phyloP scores from a whole-genome alignment of 2,329 filamentous ascomycete genomes.

The Botryosphaeria agaves region DNA sequence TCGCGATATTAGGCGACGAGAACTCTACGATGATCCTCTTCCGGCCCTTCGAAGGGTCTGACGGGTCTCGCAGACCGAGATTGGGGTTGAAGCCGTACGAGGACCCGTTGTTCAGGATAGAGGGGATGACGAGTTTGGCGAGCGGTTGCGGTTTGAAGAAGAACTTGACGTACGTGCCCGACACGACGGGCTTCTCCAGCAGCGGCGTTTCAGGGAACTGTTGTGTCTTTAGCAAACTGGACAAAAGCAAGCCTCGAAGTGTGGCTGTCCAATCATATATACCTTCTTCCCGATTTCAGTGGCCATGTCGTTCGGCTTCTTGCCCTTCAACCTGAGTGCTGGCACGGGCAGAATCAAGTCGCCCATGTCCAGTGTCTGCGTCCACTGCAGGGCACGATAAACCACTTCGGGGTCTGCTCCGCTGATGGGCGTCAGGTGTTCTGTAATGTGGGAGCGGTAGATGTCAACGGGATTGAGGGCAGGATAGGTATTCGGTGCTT shows the following conservation, averaged over 20 bases:
- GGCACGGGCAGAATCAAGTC: conserved; percentile 65
- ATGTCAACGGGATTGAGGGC: conserved; percentile 61
- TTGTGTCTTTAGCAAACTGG: no score
- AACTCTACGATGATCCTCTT: conserved; percentile 66
- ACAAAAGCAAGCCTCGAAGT: not conserved
- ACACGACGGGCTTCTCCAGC: conserved; percentile 49
- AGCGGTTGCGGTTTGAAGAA: conserved; percentile 60
- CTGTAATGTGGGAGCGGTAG: conserved; percentile 60
- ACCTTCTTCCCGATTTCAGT: conserved; percentile 35
- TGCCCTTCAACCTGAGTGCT: conserved; percentile 56
- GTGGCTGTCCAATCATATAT: not conserved
- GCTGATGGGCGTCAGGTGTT: conserved; percentile 48
- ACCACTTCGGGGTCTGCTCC: conserved; percentile 55
- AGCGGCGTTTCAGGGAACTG: no score
- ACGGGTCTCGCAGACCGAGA: conserved; percentile 41
- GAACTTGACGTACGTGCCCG: conserved; percentile 58
- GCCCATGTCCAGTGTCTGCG: conserved; percentile 61
- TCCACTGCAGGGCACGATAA: conserved; percentile 64
- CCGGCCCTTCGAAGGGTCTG: conserved; percentile 39
- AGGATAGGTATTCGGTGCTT: conserved; percentile 33
- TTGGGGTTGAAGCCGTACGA: conserved; percentile 47
- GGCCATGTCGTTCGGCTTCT: conserved; percentile 39
- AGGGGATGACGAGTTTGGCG: conserved; percentile 47
- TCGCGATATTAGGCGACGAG: conserved; percentile 73
- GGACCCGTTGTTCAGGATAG: conserved; percentile 43